Conservation (phyloP, 2,329 filamentous ascomycete genomes). For the Penicillium sp. region DNA sequence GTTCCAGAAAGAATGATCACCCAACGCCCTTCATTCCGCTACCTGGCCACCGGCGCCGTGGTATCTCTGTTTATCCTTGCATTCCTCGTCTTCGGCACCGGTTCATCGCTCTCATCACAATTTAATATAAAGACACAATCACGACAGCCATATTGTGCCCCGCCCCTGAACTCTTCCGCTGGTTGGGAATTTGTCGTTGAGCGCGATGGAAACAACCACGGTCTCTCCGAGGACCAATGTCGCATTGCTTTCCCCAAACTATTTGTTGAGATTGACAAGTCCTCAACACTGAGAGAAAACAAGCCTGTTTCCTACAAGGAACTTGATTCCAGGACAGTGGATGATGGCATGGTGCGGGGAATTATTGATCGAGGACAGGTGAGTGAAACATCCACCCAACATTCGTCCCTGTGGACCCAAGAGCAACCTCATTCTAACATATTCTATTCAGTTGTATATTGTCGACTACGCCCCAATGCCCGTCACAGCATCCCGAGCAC, state of each 20-base stretch:
- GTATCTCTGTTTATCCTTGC: slow-evolving; percentile 29
- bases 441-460: slow-evolving; percentile 34
- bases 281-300: slow-evolving; percentile 22
- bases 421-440: neutral
- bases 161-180: neutral
- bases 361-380: slow-evolving; percentile 41
- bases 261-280: slow-evolving; percentile 40
- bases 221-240: slow-evolving; percentile 39
- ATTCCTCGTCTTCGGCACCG: slow-evolving; percentile 27
- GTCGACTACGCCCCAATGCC: slow-evolving; percentile 37
- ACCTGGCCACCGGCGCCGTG: slow-evolving; percentile 29
- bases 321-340: slow-evolving; percentile 33
- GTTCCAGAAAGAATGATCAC: slow-evolving; percentile 20
- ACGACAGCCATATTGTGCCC: slow-evolving; percentile 3
- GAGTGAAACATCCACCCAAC: slow-evolving; percentile 9
- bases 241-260: slow-evolving; percentile 44
- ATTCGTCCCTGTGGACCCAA: neutral
- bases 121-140: slow-evolving; percentile 25
- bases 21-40: slow-evolving; percentile 30
- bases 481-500: slow-evolving; percentile 38
- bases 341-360: slow-evolving; percentile 40
- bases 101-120: slow-evolving; percentile 16
- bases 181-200: slow-evolving; percentile 36
- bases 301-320: slow-evolving; percentile 36
- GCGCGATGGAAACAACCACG: slow-evolving; percentile 40